Base-by-base conservation (phyloP, 805 yeast genomes). In the Barnettozyma californica region DNA sequence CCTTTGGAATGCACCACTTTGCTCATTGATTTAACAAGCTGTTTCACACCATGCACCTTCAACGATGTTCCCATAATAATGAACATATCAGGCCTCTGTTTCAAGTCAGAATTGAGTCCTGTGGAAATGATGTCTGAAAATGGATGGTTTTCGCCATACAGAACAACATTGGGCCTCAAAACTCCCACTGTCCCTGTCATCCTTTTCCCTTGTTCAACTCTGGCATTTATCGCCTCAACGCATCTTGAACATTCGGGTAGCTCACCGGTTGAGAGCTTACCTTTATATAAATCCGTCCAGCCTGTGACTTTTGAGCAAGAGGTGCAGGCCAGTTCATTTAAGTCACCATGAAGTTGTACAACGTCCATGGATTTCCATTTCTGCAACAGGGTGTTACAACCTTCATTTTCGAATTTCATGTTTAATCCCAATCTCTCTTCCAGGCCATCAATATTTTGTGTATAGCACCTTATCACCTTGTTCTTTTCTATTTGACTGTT, bases 81-180 rank as follows among this genome's bases (percentile, higher is more conserved):
- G 43, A 94, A 73, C 51, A 87, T 63, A 60, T 90, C 96, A 0
- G 97, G 96, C 50, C 70, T 74, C 39, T 77, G 69, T 51, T 70
- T 73, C 49, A 88, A 60, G 67, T 92, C 98, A 19, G 76, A 71
- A 44, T 71, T 75, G 36, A 87, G 67, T 8, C 90, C 89, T 42
- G 74, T 75, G 2, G 95, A 85, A 38, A 92, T 80, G n/a, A 73
- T 68, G 52, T 88, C 96, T 5, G 90, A 81, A 53, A 81, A 80
- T 1, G 97, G 97, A 65, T 92, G 98, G 58, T 90, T 83, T 62
- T 92, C 98, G 2, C 97, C 97, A 64, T 92, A 92, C 20, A 92
- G 72, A 1, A 92, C 96, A 49, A 92, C 90, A 58, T 85, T 85
- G 5, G 99, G 99, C 48, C 97, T 74, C 40, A 94, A 68, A 23